These are phyloP conservation scores for Penicillium corylophilum DNA, from an alignment of 2,329 filamentous ascomycete species.

Conservation along the genomic window DNA sequence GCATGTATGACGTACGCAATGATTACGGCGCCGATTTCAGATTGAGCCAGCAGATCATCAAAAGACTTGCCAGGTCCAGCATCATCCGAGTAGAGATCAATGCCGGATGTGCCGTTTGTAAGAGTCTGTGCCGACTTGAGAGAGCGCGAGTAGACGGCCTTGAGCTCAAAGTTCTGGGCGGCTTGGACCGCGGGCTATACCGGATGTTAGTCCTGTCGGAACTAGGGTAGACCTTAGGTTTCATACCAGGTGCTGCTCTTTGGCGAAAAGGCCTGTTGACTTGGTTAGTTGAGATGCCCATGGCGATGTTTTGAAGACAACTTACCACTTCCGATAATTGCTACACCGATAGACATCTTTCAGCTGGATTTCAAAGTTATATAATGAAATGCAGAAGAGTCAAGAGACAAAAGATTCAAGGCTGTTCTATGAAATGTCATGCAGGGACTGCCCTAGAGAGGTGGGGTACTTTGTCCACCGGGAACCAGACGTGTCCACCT, in stretches of 20 bases:
- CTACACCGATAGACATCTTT: constrained; percentile 47
- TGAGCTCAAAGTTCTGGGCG: constrained; percentile 47
- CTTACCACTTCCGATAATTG: constrained; percentile 54
- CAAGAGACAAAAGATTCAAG: not conserved
- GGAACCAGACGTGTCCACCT: constrained; percentile 4
- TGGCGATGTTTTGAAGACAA: not conserved
- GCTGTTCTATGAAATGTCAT: constrained; percentile 10
- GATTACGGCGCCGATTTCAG: constrained; percentile 52
- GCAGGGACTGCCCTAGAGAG: not conserved
- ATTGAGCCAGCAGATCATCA: constrained; percentile 47
- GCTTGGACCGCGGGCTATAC: constrained; percentile 52
- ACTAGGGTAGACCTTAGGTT: not conserved
- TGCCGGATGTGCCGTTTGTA: constrained; percentile 27
- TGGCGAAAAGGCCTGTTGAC: constrained; percentile 53
- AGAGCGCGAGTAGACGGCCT: constrained; percentile 60
- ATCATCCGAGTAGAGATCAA: constrained; percentile 59
- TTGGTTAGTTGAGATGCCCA: constrained; percentile 2
- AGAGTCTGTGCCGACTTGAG: constrained; percentile 53
- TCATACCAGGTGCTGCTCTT: constrained; percentile 55
- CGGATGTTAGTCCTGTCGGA: constrained; percentile 2
- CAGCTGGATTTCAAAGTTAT: not conserved
- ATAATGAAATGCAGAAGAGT: not conserved
- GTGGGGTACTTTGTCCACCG: constrained; percentile 12
- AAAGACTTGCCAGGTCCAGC: constrained; percentile 46
- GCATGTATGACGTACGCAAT: constrained; percentile 44